Percentiles rank a stretch among this genome's conserved stretches.
phyloP scores from a whole-genome alignment of 371 early-diverging fungal species.

The Lichtheimia corymbifera region DNA sequence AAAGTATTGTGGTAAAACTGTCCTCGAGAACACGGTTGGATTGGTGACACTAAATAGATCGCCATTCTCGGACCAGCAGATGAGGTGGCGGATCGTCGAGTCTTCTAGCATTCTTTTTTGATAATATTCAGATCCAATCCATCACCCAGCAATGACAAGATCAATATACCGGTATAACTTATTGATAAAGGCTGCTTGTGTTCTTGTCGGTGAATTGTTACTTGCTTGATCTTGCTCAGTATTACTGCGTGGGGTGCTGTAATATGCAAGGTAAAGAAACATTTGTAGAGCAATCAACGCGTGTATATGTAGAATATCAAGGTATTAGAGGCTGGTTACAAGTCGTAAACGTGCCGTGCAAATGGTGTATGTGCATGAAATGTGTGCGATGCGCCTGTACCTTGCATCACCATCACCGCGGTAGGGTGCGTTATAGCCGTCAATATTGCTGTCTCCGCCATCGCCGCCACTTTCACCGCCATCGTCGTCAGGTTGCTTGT shows the following conservation, averaged over 20 bases:
- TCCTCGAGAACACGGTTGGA: conserved; percentile 55
- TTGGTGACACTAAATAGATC: conserved; percentile 67
- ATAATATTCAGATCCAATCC: neutral
- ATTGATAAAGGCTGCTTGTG: conserved; percentile 67
- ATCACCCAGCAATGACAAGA: neutral
- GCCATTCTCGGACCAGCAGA: conserved; percentile 65
- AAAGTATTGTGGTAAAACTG: conserved; percentile 74
- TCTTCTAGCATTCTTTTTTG: conserved; percentile 61
- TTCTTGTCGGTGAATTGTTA: conserved; percentile 1
- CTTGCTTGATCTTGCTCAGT: no score
- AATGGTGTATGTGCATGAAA: no score
- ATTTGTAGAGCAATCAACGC: no score
- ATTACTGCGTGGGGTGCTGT: no score
- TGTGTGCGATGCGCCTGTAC: no score
- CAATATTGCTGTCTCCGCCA: neutral
- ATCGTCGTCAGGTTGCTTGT: neutral
- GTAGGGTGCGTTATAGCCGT: neutral
- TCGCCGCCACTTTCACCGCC: neutral
- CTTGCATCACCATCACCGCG: neutral
- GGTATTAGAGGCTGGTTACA: no score
- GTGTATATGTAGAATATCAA: no score
- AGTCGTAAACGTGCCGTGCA: no score
- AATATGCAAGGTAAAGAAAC: no score
- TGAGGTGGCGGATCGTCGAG: conserved; percentile 53
- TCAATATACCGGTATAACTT: conserved; percentile 59